Conservation (phyloP, 148 eudicot species). For the Spergularia marina region DNA sequence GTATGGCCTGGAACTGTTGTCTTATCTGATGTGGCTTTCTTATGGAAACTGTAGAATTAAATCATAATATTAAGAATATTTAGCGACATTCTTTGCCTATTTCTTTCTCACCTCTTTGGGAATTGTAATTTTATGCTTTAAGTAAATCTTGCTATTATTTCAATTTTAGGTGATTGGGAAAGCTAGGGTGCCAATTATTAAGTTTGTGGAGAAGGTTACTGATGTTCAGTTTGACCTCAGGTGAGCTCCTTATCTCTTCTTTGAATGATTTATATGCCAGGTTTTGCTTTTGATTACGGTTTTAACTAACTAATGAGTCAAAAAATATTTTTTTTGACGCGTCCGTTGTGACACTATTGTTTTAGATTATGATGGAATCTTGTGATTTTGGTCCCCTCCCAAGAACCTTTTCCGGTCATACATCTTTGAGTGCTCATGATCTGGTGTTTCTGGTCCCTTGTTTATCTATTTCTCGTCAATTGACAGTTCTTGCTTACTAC, state of each 20-base stretch:
- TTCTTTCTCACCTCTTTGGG: neutral
- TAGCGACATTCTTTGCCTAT: neutral
- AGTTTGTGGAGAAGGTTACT: slow-evolving; percentile 89
- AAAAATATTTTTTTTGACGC: neutral
- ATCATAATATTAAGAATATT: neutral
- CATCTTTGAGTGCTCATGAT: no score
- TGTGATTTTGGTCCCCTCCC: no score
- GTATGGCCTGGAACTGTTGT: neutral
- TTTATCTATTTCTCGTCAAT: no score
- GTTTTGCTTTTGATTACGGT: neutral
- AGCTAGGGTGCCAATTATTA: slow-evolving; percentile 92
- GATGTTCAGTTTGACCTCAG: slow-evolving; percentile 79
- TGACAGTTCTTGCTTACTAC: no score
- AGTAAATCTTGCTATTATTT: slow-evolving; percentile 1
- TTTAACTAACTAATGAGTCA: neutral
- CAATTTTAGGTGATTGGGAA: slow-evolving; percentile 74
- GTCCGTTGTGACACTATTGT: neutral
- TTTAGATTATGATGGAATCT: neutral
- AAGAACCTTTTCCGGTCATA: no score
- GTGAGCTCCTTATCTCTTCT: slow-evolving; percentile 31
- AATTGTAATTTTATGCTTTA: neutral
- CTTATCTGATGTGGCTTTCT: neutral
- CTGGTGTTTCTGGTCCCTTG: no score
- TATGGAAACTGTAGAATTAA: neutral
- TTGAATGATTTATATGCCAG: neutral